Evolutionary conservation across 129 eudicot species (phyloP), one percentile per base, ranked within the genome.

Genomic region (Scalesia atractyloides): DNA sequence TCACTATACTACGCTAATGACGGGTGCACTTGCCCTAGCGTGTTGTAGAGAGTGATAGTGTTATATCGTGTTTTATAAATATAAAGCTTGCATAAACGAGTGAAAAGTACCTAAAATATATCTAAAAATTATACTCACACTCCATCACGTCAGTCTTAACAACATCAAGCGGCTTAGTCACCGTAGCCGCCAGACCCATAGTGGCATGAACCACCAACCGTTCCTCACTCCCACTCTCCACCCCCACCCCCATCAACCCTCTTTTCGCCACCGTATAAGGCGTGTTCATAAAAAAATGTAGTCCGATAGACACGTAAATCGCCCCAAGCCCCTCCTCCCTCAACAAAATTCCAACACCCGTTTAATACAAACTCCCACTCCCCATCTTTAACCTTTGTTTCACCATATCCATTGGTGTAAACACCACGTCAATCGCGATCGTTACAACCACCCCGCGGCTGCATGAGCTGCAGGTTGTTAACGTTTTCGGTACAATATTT

Each of bases 381-480:
- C 82, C 82, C 72, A 92, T 70, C 37, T 92, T 96, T 76, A 92
- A 70, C 77, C 97, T 75, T 85, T 92, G 97, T 70, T 92, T 89
- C 80, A 92, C 97, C 96, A 86, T 63, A 84, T 92, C 97, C 97
- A 88, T 92, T 7, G 97, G 97, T 9, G 96, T 92, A 10, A 89
- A 82, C 68, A 88, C 96, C 2, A 91, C 94, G 43, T 92, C 96
- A 62, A 96, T 92, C 6, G 96, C 85, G 22, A 91, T 87, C 11
- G 97, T 91, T 0, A 96, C 97, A 19, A 69, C 83, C 22, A 91
- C 91, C 22, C 97, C 97, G 97, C 78, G 6, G 60, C 80, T 5
- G 97, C 96, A 15, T 91, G 97, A 0, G 88, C 93, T 5, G 47
- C 66, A 2, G 86, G 69, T n/a, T n/a, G n/a, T n/a, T n/a, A n/a